Evolutionary conservation across 2,329 filamentous ascomycete genomes (phyloP).

Genomic region (Beauveria pseudobassiana): DNA sequence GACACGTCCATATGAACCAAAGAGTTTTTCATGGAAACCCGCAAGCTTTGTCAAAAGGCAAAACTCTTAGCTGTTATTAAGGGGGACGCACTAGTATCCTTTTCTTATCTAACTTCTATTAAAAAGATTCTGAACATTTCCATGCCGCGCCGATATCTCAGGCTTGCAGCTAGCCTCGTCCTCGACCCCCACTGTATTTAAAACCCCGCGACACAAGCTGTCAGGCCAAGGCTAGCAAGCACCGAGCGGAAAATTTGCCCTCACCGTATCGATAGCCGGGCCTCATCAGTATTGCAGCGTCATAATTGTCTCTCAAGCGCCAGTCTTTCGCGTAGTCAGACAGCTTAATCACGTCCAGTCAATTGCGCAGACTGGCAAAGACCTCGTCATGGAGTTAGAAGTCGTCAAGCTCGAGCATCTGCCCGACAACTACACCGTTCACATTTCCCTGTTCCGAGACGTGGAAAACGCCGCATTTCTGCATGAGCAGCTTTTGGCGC

Average conservation of each 20-base stretch:
- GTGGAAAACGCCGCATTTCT: conserved; percentile 73
- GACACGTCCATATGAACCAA: too few species aligned
- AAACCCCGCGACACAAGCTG: background rate
- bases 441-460: conserved; percentile 67
- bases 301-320: background rate
- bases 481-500: conserved; percentile 74
- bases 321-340: background rate
- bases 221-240: background rate
- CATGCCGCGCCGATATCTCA: background rate
- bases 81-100: too few species aligned
- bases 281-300: background rate
- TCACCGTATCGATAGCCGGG: background rate
- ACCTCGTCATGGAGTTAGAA: conserved; percentile 40
- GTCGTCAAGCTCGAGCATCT: conserved; percentile 69
- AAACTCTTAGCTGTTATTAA: too few species aligned
- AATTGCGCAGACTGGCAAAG: background rate
- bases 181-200: background rate
- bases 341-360: too few species aligned
- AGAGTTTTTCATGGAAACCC: too few species aligned
- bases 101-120: too few species aligned
- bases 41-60: too few species aligned
- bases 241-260: background rate
- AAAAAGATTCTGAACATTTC: too few species aligned
- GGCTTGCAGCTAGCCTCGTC: background rate
- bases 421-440: conserved; percentile 57